phyloP scores from a whole-genome alignment of 75 land plant genomes.

The Cunninghamia lanceolata region DNA sequence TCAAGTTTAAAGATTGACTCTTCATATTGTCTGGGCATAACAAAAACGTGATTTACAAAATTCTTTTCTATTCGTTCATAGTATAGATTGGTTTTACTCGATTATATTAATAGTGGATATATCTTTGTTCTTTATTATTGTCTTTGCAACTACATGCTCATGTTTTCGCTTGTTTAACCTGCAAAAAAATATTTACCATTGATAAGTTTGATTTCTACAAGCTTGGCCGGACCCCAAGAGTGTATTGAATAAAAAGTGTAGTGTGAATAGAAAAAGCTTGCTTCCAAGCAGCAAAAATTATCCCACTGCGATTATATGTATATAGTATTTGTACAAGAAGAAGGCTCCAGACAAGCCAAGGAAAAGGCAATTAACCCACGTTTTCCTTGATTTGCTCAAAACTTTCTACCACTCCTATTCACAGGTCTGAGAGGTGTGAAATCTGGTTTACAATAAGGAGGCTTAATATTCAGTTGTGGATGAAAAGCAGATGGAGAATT shows the following conservation, averaged over 20 bases:
- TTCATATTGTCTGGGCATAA: background rate
- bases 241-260: background rate
- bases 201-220: background rate
- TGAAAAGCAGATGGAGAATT: background rate
- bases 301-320: background rate
- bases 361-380: background rate
- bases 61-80: background rate
- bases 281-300: background rate
- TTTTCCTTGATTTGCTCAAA: background rate
- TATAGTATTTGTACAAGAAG: slow-evolving; percentile 5
- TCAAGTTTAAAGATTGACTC: background rate
- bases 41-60: background rate
- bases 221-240: background rate
- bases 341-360: background rate
- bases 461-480: background rate
- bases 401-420: background rate
- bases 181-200: background rate
- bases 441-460: slow-evolving; percentile 11
- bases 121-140: background rate
- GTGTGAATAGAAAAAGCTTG: background rate
- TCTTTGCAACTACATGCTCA: background rate
- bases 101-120: background rate
- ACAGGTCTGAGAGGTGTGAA: slow-evolving; percentile 11
- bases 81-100: background rate
- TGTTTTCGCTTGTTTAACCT: background rate